Conservation (phyloP, 1,139 yeast species). For the Starmera stellimalicola region DNA sequence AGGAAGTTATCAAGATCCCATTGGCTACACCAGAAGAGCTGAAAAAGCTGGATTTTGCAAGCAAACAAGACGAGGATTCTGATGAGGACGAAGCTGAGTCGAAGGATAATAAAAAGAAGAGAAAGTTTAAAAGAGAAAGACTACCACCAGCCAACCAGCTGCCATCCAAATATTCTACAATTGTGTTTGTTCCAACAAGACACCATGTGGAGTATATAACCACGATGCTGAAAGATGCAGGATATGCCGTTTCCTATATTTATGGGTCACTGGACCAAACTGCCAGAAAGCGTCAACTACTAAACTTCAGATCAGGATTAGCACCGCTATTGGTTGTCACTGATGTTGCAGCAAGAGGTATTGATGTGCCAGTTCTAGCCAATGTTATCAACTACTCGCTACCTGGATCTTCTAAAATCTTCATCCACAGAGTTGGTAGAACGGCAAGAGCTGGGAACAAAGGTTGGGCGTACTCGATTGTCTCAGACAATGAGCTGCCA, state of each 20-base stretch:
- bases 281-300: conserved; percentile 85
- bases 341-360: conserved; percentile 99
- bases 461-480: conserved; percentile 96
- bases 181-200: conserved; percentile 91
- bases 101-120: conserved; percentile 26
- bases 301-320: conserved; percentile 76
- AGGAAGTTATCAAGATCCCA: conserved; percentile 82
- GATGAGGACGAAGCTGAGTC: conserved; percentile 25
- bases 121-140: conserved; percentile 39
- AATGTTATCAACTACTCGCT: conserved; percentile 85
- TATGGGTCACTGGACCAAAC: conserved; percentile 94
- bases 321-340: conserved; percentile 86
- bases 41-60: conserved; percentile 38
- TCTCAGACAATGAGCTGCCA: conserved; percentile 79
- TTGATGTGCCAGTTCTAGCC: conserved; percentile 93
- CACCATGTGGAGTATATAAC: conserved; percentile 94
- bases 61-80: conserved; percentile 34
- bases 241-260: conserved; percentile 80
- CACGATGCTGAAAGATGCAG: conserved; percentile 58
- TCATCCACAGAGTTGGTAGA: conserved; percentile 96
- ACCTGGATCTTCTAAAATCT: conserved; percentile 88
- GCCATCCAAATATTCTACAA: conserved; percentile 81
- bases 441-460: conserved; percentile 98
- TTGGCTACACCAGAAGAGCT: conserved; percentile 60
- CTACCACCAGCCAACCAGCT: conserved; percentile 73